phyloP scores from a whole-genome alignment of 129 eudicot genomes.

The Gnaphalium uliginosum region DNA sequence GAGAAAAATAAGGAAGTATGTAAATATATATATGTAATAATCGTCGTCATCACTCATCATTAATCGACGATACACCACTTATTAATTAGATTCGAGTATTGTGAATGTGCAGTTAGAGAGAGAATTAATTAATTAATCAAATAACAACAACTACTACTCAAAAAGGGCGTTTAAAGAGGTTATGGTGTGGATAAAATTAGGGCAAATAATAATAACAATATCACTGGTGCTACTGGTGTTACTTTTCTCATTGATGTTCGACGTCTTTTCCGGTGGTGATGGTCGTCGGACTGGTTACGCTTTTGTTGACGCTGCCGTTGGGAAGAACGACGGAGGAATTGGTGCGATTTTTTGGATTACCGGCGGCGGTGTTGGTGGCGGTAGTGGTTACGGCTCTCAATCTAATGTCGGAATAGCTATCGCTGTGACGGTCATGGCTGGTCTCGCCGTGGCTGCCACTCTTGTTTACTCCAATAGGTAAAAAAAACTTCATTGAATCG shows the following conservation, averaged over 20 bases:
- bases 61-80: slow-evolving; percentile 1
- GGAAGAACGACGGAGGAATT: slow-evolving; percentile 43
- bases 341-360: slow-evolving; percentile 41
- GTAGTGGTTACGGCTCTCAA: slow-evolving; percentile 24
- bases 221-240: slow-evolving; percentile 28
- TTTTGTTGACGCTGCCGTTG: slow-evolving; percentile 46
- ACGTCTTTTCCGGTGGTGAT: slow-evolving; percentile 62
- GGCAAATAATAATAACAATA: slow-evolving; percentile 33
- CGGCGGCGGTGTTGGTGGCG: slow-evolving; percentile 32
- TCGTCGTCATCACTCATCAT: slow-evolving; percentile 21
- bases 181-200: slow-evolving; percentile 43
- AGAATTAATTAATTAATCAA: neutral
- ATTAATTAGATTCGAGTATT: slow-evolving; percentile 24
- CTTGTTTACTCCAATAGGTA: slow-evolving; percentile 57
- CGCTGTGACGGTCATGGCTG: slow-evolving; percentile 72
- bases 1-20: slow-evolving; percentile 4
- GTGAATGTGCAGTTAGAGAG: slow-evolving; percentile 8
- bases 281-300: slow-evolving; percentile 42
- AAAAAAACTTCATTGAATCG: slow-evolving; percentile 16
- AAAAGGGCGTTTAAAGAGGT: slow-evolving; percentile 29
- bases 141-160: neutral
- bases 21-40: neutral
- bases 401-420: slow-evolving; percentile 59
- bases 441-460: slow-evolving; percentile 62
- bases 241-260: slow-evolving; percentile 36